Conservation (phyloP, 2,329 filamentous ascomycete genomes). For the Trichoderma simmonsii region DNA sequence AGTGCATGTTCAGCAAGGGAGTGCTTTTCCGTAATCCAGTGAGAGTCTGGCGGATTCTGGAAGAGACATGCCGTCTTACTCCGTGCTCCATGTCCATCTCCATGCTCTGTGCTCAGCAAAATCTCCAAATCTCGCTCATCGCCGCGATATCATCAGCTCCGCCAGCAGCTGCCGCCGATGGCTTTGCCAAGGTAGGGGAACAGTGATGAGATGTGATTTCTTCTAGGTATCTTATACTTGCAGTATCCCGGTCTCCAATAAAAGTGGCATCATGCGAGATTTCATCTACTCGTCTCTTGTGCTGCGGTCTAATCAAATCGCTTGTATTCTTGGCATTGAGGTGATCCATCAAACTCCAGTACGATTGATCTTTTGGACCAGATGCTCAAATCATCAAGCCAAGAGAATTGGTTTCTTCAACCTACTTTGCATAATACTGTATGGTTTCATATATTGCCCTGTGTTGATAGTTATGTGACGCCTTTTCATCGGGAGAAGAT, state of each 20-base stretch:
- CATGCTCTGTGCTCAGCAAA: not conserved
- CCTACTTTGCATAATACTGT: not conserved
- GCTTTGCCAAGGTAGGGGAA: not conserved
- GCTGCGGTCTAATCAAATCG: not conserved
- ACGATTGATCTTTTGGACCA: not conserved
- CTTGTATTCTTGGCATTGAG: not conserved
- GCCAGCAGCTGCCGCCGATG: not conserved
- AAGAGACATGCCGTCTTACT: not conserved
- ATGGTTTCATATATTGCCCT: not conserved
- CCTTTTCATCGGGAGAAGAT: not conserved
- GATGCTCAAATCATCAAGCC: not conserved
- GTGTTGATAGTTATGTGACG: not conserved
- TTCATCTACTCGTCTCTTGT: not conserved
- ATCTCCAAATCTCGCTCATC: slow-evolving; percentile 7
- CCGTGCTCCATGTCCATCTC: not conserved
- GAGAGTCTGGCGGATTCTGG: not conserved
- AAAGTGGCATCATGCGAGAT: not conserved
- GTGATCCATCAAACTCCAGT: not conserved
- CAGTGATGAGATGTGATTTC: slow-evolving; percentile 2
- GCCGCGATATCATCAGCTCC: slow-evolving; percentile 7
- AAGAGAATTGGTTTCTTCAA: not conserved
- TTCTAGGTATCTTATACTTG: not conserved
- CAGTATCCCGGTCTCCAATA: not conserved
- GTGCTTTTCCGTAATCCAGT: not conserved
- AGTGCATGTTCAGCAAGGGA: not conserved